Evolutionary conservation across 305 asterid species (phyloP).

Genomic region (Solanum hybrid): DNA sequence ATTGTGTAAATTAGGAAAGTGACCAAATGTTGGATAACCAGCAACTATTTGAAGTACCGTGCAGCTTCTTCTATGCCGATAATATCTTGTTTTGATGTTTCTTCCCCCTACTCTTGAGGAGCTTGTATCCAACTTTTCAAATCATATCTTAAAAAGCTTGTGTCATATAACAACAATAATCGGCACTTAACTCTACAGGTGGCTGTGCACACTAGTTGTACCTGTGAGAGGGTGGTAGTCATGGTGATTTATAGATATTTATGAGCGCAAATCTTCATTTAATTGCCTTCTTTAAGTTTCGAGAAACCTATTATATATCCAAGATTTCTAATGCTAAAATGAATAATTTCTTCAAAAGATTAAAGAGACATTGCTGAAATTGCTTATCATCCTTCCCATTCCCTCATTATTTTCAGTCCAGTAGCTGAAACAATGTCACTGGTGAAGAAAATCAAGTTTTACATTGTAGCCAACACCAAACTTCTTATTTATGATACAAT

Average conservation of each 20-base stretch:
- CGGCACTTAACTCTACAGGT: background rate
- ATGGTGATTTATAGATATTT: background rate
- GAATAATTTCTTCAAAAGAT: background rate
- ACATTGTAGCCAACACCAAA: background rate
- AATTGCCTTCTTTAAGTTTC: background rate
- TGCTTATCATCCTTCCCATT: background rate
- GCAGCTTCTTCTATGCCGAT: background rate
- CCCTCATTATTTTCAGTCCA: background rate
- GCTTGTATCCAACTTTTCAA: background rate
- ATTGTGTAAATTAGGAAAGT: background rate
- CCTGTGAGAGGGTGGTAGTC: background rate
- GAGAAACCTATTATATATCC: background rate
- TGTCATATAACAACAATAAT: background rate
- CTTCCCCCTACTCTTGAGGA: background rate
- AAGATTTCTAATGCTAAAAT: background rate
- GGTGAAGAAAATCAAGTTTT: background rate
- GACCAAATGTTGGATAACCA: background rate
- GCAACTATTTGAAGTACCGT: background rate
- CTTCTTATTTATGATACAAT: background rate
- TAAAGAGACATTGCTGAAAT: background rate
- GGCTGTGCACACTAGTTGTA: background rate
- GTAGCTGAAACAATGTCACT: background rate
- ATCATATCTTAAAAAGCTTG: background rate
- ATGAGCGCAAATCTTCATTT: background rate
- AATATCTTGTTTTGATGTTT: background rate